Evolutionary conservation across 768 basidiomycete genomes (phyloP).

Genomic region (Tricholoma hemisulphureum): DNA sequence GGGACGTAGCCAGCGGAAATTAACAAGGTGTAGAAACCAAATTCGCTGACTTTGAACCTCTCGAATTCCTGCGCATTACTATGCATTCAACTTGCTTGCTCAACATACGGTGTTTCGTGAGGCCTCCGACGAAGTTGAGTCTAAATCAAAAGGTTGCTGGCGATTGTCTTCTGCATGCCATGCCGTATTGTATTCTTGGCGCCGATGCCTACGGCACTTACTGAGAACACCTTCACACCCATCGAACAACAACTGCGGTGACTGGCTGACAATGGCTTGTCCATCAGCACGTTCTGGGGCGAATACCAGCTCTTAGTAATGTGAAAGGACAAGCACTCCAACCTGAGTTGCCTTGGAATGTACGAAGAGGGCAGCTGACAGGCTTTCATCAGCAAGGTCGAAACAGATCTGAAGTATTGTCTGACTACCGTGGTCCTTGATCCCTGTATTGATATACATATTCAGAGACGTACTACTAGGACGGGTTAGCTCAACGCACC

Average conservation of each 20-base stretch:
- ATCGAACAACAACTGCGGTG: conserved; percentile 1
- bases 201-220: background rate
- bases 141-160: background rate
- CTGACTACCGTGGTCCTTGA: background rate
- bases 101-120: background rate
- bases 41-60: too few species aligned
- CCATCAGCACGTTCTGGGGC: conserved; percentile 1
- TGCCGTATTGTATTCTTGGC: background rate
- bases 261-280: background rate
- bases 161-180: background rate
- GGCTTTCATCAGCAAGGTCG: background rate
- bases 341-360: background rate
- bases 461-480: background rate
- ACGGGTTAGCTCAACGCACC: background rate
- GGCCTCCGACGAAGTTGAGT: background rate
- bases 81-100: background rate
- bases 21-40: too few species aligned
- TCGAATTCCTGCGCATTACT: too few species aligned
- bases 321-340: background rate
- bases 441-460: background rate
- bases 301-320: background rate
- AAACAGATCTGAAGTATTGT: background rate
- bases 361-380: background rate
- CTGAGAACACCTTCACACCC: background rate
- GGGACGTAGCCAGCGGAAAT: too few species aligned